These are phyloP conservation scores for Cyberlindnera euphorbiae DNA, from an alignment of 805 yeast species.

Conservation along the genomic window DNA sequence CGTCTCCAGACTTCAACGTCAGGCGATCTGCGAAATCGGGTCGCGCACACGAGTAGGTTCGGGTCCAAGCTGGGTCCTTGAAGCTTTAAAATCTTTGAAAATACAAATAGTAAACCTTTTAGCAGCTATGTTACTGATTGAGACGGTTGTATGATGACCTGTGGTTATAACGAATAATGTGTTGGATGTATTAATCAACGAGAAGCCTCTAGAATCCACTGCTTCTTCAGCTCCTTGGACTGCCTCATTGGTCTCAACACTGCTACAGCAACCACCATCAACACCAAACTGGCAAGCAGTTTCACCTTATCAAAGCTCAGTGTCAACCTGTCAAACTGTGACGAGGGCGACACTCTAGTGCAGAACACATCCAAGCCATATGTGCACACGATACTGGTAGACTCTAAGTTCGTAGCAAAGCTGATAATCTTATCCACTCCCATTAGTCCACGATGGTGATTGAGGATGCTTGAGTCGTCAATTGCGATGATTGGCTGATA, in stretches of 20 bases:
- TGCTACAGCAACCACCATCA: slow-evolving; percentile 42
- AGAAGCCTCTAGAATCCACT: slow-evolving; percentile 11
- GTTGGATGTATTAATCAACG: no score
- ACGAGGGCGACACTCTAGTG: slow-evolving; percentile 74
- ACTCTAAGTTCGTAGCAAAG: slow-evolving; percentile 67
- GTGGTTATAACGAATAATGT: no score
- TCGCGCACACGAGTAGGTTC: no score
- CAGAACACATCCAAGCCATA: slow-evolving; percentile 72
- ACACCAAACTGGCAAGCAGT: slow-evolving; percentile 54
- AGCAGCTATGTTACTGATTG: no score
- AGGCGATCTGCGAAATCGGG: no score
- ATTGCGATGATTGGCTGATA: slow-evolving; percentile 60
- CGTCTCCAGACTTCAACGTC: no score
- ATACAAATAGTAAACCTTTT: no score
- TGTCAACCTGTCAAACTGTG: slow-evolving; percentile 73
- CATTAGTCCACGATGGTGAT: slow-evolving; percentile 46
- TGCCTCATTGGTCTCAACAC: slow-evolving; percentile 55
- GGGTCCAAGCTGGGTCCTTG: no score
- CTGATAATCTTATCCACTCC: slow-evolving; percentile 35
- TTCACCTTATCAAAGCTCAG: slow-evolving; percentile 62
- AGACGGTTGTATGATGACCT: no score
- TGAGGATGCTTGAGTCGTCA: slow-evolving; percentile 43
- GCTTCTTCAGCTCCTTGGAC: slow-evolving; percentile 43
- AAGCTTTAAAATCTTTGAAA: no score
- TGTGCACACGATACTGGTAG: slow-evolving; percentile 68